Evolutionary conservation across 768 basidiomycete species (phyloP).

Genomic region (Lentinula lateritia): DNA sequence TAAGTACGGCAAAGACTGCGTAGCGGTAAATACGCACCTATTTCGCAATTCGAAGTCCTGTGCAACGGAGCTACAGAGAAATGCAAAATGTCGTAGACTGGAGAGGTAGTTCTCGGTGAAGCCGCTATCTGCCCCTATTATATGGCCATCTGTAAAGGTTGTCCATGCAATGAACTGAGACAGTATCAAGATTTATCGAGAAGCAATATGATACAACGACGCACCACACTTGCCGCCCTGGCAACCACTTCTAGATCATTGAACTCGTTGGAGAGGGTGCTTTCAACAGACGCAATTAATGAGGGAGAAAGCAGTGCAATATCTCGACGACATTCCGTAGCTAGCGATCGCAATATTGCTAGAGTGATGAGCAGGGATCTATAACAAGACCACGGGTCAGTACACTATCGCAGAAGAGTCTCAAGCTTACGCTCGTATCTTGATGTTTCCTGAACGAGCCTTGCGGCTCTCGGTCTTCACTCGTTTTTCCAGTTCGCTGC

Average conservation of each 20-base stretch:
- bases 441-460: slow-evolving; percentile 68
- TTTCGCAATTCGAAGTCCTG: slow-evolving; percentile 70
- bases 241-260: slow-evolving; percentile 72
- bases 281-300: slow-evolving; percentile 60
- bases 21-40: slow-evolving; percentile 37
- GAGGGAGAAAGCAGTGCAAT: slow-evolving; percentile 69
- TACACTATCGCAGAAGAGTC: neutral
- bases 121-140: slow-evolving; percentile 70
- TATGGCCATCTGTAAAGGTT: slow-evolving; percentile 83
- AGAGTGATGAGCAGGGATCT: slow-evolving; percentile 82
- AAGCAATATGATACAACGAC: slow-evolving; percentile 21
- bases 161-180: slow-evolving; percentile 87
- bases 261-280: slow-evolving; percentile 46
- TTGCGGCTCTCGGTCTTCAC: slow-evolving; percentile 58
- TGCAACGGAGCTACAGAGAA: slow-evolving; percentile 45
- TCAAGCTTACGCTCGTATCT: slow-evolving; percentile 68
- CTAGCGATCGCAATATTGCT: slow-evolving; percentile 73
- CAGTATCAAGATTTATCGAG: neutral
- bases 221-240: slow-evolving; percentile 74
- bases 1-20: neutral
- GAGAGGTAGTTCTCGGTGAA: slow-evolving; percentile 69
- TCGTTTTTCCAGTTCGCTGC: slow-evolving; percentile 72
- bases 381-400: neutral
- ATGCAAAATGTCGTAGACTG: slow-evolving; percentile 59
- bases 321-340: slow-evolving; percentile 84